Percentiles rank a stretch among this genome's conserved stretches.
Conservation (phyloP, 306 rosid species). For the Prinsepia uniflora region DNA sequence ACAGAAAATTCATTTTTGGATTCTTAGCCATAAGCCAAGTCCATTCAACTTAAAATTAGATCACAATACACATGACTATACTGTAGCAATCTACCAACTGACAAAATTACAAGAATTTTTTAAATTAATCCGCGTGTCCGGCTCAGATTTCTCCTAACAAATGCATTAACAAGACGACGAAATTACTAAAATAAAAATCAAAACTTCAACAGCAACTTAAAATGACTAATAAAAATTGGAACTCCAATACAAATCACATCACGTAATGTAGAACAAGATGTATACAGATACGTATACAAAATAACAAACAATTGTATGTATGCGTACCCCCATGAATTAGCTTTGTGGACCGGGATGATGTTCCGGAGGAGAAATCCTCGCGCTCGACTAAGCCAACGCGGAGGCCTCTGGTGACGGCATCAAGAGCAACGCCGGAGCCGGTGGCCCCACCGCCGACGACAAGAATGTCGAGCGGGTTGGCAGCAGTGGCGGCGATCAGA, state of each 20-base stretch:
- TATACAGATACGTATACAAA: neutral
- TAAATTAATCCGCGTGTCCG: neutral
- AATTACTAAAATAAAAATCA: neutral
- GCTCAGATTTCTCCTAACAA: neutral
- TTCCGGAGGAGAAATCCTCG: conserved; percentile 92
- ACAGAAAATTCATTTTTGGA: too few relatives aligned
- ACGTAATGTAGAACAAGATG: neutral
- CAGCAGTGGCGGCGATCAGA: conserved; percentile 50
- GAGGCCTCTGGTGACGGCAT: conserved; percentile 87
- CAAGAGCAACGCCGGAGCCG: conserved; percentile 77
- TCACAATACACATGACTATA: neutral
- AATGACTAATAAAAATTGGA: neutral
- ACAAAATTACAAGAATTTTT: neutral
- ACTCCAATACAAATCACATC: neutral
- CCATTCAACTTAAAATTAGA: neutral
- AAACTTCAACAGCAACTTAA: neutral
- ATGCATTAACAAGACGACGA: neutral
- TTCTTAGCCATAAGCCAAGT: neutral
- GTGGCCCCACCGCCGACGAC: conserved; percentile 98
- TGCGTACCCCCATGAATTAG: conserved; percentile 90
- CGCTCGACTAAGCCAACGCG: conserved; percentile 93
- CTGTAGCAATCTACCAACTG: neutral
- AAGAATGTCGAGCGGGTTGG: conserved; percentile 77
- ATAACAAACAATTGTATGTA: neutral
- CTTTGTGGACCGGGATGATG: conserved; percentile 97